Base-by-base conservation (phyloP, 2,329 filamentous ascomycete genomes). In the Pyrenophora seminiperda region DNA sequence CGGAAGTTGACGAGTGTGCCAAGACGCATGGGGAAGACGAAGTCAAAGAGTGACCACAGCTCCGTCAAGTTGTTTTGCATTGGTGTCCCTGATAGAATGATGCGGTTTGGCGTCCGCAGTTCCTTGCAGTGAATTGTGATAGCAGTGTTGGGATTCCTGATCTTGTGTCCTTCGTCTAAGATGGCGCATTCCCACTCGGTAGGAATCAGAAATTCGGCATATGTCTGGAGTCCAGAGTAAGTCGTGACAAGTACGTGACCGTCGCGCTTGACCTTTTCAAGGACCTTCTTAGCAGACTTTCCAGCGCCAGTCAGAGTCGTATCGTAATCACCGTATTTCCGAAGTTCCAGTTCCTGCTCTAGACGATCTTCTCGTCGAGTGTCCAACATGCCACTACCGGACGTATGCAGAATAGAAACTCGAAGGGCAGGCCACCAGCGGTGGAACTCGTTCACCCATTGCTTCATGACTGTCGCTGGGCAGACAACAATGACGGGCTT, bases 371-470 rank as follows among this genome's bases (percentile, higher is more conserved):
- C 85, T 41, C 76, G 78, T 36, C 77, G 76, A 18, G 95, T 79
- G 58, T 96, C 91, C 44, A 97, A 77, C 93, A 99, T 97, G 14
- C 94, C 95, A 70, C 91, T 97, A 2, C 94, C 94, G 4, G 94
- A 97, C 1, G 91, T 91, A 70, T 99, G 94, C 40, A 99, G 73
- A 54, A 99, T 97, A 0, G 92, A 96, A 4, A 99, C 94, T 33
- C 95, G 84, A 24, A 99, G 79, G n/a, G 94, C 88, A n/a, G 94
- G 94, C 95, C 95, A 99, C 95, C 95, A 99, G 10, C 88, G 86
- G 74, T 99, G 95, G 63, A 99, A 97, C 68, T 99, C 94, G 58
- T 95, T 96, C 10, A 97, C 94, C 94, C 94, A 99, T 71, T 99
- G 94, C 54, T 91, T 89, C 76, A 99, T 87, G 18, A 99, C 88